Evolutionary conservation across 176 grass and related monocot species (phyloP), one percentile per base, ranked within the genome.

Genomic region (Oryza meyeriana): DNA sequence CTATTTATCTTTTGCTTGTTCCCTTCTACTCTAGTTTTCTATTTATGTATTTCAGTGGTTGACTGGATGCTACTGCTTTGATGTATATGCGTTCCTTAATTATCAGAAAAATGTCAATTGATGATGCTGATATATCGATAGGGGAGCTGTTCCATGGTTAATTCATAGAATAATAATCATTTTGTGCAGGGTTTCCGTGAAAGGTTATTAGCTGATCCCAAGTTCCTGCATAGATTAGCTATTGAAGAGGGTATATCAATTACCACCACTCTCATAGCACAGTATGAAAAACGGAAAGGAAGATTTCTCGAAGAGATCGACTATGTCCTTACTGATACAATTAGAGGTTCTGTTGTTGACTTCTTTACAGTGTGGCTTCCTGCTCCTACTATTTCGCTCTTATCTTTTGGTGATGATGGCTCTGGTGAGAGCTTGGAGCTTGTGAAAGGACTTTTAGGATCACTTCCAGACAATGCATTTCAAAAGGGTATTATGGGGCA

Each of bases 281-380:
- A 99, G 81, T 99, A 99, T 80, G 88, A 99, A 84, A 94, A 79
- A 80, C 86, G 93, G 8, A 99, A 95, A 92, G 91, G 96, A 30
- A 83, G 91, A 0, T 99, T 99, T 76, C 81, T 94, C 34, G 89
- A 99, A 86, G 93, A 99, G 81, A 95, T 99, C 4, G 93, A 95
- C 63, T 95, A 99, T 80, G 96, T 95, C 76, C 87, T 99, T 58
- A 99, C 91, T 39, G 96, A 99, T 82, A 95, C 93, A 48, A 92
- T 99, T 68, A 95, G 96, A 93, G 96, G 96, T 72, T 84, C 87
- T 48, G 96, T 99, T 78, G 96, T 99, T 76, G 96, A 99, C 41
- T 99, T 99, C 80, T 99, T 99, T 79, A 95, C 96, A 45, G 93
- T 99, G 64, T 99, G 96, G 96, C 92, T 99, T 73, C 96, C 96